Conservation (phyloP, 129 eudicot species). For the Arctium minus region DNA sequence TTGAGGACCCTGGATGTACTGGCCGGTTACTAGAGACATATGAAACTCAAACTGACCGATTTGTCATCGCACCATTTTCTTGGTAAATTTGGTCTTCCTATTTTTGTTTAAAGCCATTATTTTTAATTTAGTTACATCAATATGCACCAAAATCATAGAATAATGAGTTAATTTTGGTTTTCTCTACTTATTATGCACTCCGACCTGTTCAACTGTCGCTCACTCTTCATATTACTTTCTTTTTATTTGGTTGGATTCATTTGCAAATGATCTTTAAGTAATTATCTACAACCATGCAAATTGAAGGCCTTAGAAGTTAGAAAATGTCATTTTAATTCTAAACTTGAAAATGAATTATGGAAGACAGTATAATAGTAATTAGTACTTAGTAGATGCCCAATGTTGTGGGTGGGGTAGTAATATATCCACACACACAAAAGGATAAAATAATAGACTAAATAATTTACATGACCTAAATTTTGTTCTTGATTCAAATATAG, state of each 20-base stretch:
- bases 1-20: conserved; percentile 50
- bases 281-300: too few species aligned
- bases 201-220: background rate
- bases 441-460: background rate
- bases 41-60: conserved; percentile 56
- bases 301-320: too few species aligned
- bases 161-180: background rate
- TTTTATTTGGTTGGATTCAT: background rate
- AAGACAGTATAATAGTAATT: background rate
- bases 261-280: background rate
- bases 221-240: background rate
- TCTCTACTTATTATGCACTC: background rate
- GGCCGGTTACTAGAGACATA: conserved; percentile 73
- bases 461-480: background rate
- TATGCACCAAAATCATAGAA: conserved; percentile 4
- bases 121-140: background rate
- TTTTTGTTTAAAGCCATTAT: background rate
- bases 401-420: background rate
- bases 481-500: background rate
- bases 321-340: too few species aligned
- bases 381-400: background rate
- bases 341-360: background rate
- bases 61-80: conserved; percentile 67
- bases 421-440: background rate
- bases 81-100: conserved; percentile 41